These are phyloP conservation scores for Parsonsia alboflavescens DNA, from an alignment of 257 asterid genomes.

Conservation along the genomic window DNA sequence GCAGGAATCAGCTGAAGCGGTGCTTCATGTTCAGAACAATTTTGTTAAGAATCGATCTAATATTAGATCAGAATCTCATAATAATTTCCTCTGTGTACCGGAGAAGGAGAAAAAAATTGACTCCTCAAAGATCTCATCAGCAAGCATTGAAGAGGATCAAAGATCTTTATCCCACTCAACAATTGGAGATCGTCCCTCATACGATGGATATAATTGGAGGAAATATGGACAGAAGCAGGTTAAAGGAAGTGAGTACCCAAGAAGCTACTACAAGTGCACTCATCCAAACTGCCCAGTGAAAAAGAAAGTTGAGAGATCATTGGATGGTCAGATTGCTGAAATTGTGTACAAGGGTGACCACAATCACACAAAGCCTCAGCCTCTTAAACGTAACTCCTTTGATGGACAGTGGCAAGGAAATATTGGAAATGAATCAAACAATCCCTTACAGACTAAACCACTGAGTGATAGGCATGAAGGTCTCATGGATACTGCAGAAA, in stretches of 20 bases:
- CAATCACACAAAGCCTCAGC: constrained; percentile 55
- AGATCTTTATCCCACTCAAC: constrained; percentile 22
- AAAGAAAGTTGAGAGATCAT: constrained; percentile 62
- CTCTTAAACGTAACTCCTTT: constrained; percentile 21
- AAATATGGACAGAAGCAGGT: constrained; percentile 93
- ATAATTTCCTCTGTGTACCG: constrained; percentile 6
- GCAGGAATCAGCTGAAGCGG: constrained; percentile 28
- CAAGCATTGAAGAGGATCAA: constrained; percentile 32
- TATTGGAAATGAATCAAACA: constrained; percentile 24
- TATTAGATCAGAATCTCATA: constrained; percentile 18
- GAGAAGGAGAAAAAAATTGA: constrained; percentile 18
- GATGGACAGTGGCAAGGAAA: constrained; percentile 31
- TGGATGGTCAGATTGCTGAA: constrained; percentile 62
- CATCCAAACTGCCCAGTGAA: constrained; percentile 72
- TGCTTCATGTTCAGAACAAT: constrained; percentile 17
- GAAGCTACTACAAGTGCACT: constrained; percentile 89
- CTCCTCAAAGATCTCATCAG: constrained; percentile 16
- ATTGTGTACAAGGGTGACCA: constrained; percentile 77
- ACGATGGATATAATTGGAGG: constrained; percentile 85
- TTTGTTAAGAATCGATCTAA: constrained; percentile 23
- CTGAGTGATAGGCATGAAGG: constrained; percentile 20
- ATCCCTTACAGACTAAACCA: constrained; percentile 18
- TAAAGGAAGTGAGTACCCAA: constrained; percentile 74
- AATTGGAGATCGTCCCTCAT: constrained; percentile 37
- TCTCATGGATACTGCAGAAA: constrained; percentile 18